These are phyloP conservation scores for Nicotiana attenuata DNA, from an alignment of 257 asterid genomes.

Conservation along the genomic window DNA sequence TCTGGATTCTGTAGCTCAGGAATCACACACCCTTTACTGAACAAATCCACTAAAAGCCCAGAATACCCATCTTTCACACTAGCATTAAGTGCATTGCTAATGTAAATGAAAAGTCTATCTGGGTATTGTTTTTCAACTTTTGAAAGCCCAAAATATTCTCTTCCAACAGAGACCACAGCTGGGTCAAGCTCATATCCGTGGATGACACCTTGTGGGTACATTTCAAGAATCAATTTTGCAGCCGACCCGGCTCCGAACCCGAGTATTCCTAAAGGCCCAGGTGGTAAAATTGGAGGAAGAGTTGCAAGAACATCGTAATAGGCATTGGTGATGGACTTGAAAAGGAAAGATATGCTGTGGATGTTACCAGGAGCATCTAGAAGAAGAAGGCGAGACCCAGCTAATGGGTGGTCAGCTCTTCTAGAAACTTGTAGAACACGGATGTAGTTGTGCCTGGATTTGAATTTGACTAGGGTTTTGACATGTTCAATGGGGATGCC, in stretches of 20 bases:
- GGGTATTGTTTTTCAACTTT: conserved; percentile 51
- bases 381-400: conserved; percentile 78
- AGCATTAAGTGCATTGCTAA: conserved; percentile 59
- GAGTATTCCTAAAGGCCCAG: conserved; percentile 76
- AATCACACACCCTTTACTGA: conserved; percentile 61
- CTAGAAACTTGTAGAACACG: conserved; percentile 78
- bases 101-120: conserved; percentile 46
- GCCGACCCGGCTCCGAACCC: conserved; percentile 94
- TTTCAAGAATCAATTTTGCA: conserved; percentile 54
- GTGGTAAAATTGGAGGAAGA: conserved; percentile 68
- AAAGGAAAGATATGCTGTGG: conserved; percentile 78
- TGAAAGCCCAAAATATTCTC: conserved; percentile 64
- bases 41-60: conserved; percentile 64
- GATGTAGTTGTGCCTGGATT: conserved; percentile 73
- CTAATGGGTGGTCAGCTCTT: conserved; percentile 76
- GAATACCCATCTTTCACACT: conserved; percentile 51
- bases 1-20: conserved; percentile 62
- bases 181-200: conserved; percentile 94
- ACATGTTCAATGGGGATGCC: conserved; percentile 81
- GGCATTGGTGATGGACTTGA: conserved; percentile 60
- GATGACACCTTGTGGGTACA: conserved; percentile 41
- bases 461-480: conserved; percentile 71
- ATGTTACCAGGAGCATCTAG: conserved; percentile 94
- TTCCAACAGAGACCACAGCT: conserved; percentile 62
- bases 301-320: conserved; percentile 88